Conservation (phyloP, 495 filamentous ascomycete genomes). For the Podospora sp. region DNA sequence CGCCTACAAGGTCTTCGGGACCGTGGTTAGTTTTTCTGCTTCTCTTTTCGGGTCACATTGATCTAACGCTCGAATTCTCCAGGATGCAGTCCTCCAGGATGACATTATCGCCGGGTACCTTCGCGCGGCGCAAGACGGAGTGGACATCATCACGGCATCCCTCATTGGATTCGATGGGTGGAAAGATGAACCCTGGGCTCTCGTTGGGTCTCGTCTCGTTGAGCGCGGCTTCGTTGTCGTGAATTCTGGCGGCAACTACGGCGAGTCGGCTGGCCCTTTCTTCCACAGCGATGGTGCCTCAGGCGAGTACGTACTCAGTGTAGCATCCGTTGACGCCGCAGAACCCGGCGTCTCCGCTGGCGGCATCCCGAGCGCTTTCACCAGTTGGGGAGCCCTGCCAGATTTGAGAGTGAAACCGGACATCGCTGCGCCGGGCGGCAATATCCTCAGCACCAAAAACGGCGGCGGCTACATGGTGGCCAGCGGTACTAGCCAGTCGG, state of each 20-base stretch:
- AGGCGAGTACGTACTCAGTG: slow-evolving; percentile 32
- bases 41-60: no score
- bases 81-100: slow-evolving; percentile 33
- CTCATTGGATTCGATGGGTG: slow-evolving; percentile 42
- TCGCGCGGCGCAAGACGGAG: slow-evolving; percentile 44
- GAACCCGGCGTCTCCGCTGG: neutral
- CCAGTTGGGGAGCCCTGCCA: slow-evolving; percentile 50
- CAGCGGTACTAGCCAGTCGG: slow-evolving; percentile 48
- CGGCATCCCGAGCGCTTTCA: slow-evolving; percentile 41
- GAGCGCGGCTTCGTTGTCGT: slow-evolving; percentile 42
- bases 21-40: no score
- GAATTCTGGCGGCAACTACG: slow-evolving; percentile 47
- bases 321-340: slow-evolving; percentile 27
- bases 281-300: slow-evolving; percentile 30
- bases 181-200: slow-evolving; percentile 38
- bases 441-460: slow-evolving; percentile 51
- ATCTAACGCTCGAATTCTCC: no score
- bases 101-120: slow-evolving; percentile 44
- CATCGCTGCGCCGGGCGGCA: slow-evolving; percentile 49
- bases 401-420: slow-evolving; percentile 50
- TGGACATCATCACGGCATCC: slow-evolving; percentile 47
- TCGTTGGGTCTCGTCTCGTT: slow-evolving; percentile 41
- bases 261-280: slow-evolving; percentile 39
- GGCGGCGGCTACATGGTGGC: slow-evolving; percentile 43
- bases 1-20: slow-evolving; percentile 47